Base-by-base conservation (phyloP, 225 moss, liverwort and hornwort species). In the Polytrichum commune region DNA sequence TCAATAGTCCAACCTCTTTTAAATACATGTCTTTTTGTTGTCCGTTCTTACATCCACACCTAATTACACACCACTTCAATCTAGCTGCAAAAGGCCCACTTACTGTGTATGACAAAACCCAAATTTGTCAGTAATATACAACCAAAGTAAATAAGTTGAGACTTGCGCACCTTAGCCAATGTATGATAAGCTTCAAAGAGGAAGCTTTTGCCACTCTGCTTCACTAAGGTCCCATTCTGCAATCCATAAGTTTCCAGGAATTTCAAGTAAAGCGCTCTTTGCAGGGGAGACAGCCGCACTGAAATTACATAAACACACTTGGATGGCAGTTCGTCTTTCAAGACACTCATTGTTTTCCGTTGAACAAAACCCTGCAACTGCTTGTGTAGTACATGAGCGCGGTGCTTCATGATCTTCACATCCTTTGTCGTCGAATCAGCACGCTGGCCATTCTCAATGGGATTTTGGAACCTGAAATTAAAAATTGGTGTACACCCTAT, bases 251-350 rank as follows among this genome's bases (percentile, higher is more conserved):
- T 89, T 86, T 91, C 88, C 63, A 83, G 75, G 76, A 86, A 95
- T 75, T 79, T 84, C 66, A 72, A 38, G 62, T 98, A 98, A 30
- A 98, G 80, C 55, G 86, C 77, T 64, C 95, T 90, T 74, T 98
- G 98, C 68, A 93, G 69, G 60, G 85, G 82, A 32, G 95, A 93
- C 54, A 98, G 76, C 76, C 90, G 91, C 23, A 98, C 93, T 62
- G 93, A 88, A 75, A 98, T 93, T 19, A 98, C 91, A 75, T 95
- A 95, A 28, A 91, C 95, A 85, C 90, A 90, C 78, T 95, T 98
- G 29, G 98, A 91, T 72, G 98, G 98, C 38, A 98, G 81, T 64
- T 98, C 95, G 73, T 90, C 91, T 78, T 90, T 95, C 10, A 98
- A 77, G 38, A 95, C 86, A 77, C 75, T 89, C 80, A 83, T 90